These are phyloP conservation scores for Fusarium longipes DNA, from an alignment of 2,329 filamentous ascomycete genomes.

Conservation along the genomic window DNA sequence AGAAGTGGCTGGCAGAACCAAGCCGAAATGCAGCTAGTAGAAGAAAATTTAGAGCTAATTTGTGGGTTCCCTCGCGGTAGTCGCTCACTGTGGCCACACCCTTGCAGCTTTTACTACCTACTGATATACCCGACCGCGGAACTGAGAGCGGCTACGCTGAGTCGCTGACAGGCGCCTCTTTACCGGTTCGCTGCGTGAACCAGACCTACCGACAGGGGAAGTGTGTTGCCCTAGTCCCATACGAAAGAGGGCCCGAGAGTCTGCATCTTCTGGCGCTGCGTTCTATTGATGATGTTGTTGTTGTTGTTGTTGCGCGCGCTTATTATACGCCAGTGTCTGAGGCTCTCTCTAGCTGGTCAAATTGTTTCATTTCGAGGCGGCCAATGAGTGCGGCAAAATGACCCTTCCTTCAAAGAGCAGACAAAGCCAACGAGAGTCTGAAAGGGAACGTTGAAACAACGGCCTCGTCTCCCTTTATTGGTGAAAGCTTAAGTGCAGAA, in stretches of 20 bases:
- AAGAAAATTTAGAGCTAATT: constrained; percentile 44
- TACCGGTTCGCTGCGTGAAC: constrained; percentile 24
- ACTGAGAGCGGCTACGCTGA: constrained; percentile 27
- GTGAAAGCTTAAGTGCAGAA: constrained; percentile 27
- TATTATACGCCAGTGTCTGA: background rate
- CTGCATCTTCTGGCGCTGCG: constrained; percentile 6
- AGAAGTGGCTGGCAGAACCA: constrained; percentile 11
- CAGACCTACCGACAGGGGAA: constrained; percentile 17
- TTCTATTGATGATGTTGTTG: background rate
- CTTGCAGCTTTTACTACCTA: constrained; percentile 14
- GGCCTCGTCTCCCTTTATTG: constrained; percentile 30
- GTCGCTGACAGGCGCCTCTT: constrained; percentile 37
- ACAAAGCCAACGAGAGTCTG: constrained; percentile 26
- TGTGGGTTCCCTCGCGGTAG: constrained; percentile 32
- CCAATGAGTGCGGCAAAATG: constrained; percentile 14
- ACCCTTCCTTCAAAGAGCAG: constrained; percentile 7
- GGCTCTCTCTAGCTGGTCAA: constrained; percentile 8
- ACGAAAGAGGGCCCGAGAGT: background rate
- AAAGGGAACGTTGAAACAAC: constrained; percentile 42
- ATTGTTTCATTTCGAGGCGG: constrained; percentile 26
- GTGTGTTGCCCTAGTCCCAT: constrained; percentile 2
- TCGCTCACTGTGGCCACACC: constrained; percentile 26
- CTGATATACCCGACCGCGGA: constrained; percentile 29
- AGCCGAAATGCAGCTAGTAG: constrained; percentile 42
- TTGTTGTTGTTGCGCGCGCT: constrained; percentile 31